phyloP scores from a whole-genome alignment of 2,329 filamentous ascomycete species.

The Coleophoma cylindrospora region DNA sequence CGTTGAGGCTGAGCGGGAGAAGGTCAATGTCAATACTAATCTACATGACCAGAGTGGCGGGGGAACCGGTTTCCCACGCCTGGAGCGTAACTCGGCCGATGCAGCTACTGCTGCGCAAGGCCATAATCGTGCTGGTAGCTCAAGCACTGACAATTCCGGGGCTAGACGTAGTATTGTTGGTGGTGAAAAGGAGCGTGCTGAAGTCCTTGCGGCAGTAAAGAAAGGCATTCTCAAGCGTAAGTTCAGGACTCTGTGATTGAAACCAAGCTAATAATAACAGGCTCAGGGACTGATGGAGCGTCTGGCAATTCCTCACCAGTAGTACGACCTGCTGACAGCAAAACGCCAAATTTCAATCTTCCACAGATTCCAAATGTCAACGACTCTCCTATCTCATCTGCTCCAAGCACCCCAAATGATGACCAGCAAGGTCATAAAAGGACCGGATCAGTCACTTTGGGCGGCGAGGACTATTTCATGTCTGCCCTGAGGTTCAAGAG shows the following conservation, averaged over 20 bases:
- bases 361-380: slow-evolving; percentile 58
- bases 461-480: slow-evolving; percentile 81
- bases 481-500: slow-evolving; percentile 67
- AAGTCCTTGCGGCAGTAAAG: slow-evolving; percentile 85
- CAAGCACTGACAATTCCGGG: slow-evolving; percentile 54
- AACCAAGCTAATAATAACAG: slow-evolving; percentile 26
- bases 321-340: slow-evolving; percentile 53
- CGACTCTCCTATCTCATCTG: slow-evolving; percentile 79
- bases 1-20: slow-evolving; percentile 84
- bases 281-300: slow-evolving; percentile 40
- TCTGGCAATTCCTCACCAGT: slow-evolving; percentile 63
- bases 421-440: slow-evolving; percentile 64
- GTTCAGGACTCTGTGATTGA: slow-evolving; percentile 16
- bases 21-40: slow-evolving; percentile 69
- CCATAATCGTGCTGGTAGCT: slow-evolving; percentile 47
- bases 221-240: slow-evolving; percentile 94
- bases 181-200: slow-evolving; percentile 82
- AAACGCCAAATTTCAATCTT: slow-evolving; percentile 47
- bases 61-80: slow-evolving; percentile 75
- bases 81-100: slow-evolving; percentile 80
- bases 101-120: slow-evolving; percentile 43
- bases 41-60: slow-evolving; percentile 63
- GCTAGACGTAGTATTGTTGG: slow-evolving; percentile 85
- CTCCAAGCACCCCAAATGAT: slow-evolving; percentile 82
- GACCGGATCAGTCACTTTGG: slow-evolving; percentile 67